Conservation (phyloP, 345 rosid species). For the sweet orange (Citrus sinensis) region DNA sequence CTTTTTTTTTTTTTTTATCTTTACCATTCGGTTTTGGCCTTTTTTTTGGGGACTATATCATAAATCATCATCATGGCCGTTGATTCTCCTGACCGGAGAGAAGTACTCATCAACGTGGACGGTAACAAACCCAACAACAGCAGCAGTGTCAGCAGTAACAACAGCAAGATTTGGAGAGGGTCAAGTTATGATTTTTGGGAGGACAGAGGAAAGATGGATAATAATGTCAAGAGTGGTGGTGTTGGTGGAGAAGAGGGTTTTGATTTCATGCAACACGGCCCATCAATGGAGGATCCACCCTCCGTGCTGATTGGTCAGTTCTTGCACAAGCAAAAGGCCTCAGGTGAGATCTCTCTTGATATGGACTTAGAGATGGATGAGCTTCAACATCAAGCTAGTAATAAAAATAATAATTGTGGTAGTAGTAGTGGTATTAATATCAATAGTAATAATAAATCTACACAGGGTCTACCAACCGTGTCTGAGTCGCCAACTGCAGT, state of each 20-base stretch:
- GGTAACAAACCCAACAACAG: conserved; percentile 14
- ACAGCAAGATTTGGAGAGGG: conserved; percentile 51
- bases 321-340: conserved; percentile 65
- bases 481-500: conserved; percentile 33
- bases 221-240: conserved; percentile 16
- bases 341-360: conserved; percentile 70
- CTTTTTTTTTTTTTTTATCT: neutral
- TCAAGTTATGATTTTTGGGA: conserved; percentile 54
- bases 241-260: conserved; percentile 21
- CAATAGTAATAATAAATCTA: neutral
- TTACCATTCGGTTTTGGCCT: neutral
- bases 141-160: conserved; percentile 15
- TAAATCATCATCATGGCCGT: conserved; percentile 26
- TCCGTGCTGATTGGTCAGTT: conserved; percentile 69
- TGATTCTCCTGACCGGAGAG: conserved; percentile 34
- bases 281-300: conserved; percentile 55
- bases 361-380: conserved; percentile 73
- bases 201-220: conserved; percentile 17
- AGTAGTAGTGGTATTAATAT: too few species aligned
- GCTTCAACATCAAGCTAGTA: conserved; percentile 31
- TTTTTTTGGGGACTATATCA: neutral
- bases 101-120: conserved; percentile 35
- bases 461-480: conserved; percentile 26
- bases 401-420: neutral
- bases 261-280: conserved; percentile 27